These are phyloP conservation scores for Floccularia luteovirens DNA, from an alignment of 768 basidiomycete genomes.

Conservation along the genomic window DNA sequence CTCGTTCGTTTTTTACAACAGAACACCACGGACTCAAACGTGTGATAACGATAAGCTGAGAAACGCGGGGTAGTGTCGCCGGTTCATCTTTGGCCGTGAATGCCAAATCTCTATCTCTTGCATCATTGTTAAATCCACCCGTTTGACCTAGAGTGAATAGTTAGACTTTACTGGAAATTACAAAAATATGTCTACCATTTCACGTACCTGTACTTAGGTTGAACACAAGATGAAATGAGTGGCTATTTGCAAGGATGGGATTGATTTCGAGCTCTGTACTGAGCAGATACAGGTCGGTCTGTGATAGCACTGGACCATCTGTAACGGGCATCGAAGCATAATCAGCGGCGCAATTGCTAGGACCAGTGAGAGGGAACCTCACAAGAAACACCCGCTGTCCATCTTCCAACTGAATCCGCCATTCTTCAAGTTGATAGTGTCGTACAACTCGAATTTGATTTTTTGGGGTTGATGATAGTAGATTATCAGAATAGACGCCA, in stretches of 20 bases:
- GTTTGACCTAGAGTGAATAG: constrained; percentile 51
- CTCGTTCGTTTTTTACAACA: constrained; percentile 59
- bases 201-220: constrained; percentile 55
- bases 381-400: constrained; percentile 38
- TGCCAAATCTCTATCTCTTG: constrained; percentile 51
- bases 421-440: constrained; percentile 6
- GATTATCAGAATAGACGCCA: too few relatives aligned
- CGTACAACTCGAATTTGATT: neutral
- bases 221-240: constrained; percentile 59
- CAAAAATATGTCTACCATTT: neutral
- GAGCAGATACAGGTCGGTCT: constrained; percentile 78
- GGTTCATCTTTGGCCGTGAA: constrained; percentile 51
- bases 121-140: constrained; percentile 52
- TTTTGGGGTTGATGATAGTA: too few relatives aligned
- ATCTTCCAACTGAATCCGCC: constrained; percentile 27
- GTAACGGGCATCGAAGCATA: neutral
- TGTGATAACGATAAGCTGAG: constrained; percentile 51
- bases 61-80: constrained; percentile 61
- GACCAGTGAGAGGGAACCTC: constrained; percentile 10
- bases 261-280: constrained; percentile 62
- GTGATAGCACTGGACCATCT: constrained; percentile 78
- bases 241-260: constrained; percentile 54
- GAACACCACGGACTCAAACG: constrained; percentile 73
- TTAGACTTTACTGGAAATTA: neutral
- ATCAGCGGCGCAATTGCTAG: constrained; percentile 2